These are phyloP conservation scores for Fusarium sororula DNA, from an alignment of 2,329 filamentous ascomycete genomes.

Conservation along the genomic window DNA sequence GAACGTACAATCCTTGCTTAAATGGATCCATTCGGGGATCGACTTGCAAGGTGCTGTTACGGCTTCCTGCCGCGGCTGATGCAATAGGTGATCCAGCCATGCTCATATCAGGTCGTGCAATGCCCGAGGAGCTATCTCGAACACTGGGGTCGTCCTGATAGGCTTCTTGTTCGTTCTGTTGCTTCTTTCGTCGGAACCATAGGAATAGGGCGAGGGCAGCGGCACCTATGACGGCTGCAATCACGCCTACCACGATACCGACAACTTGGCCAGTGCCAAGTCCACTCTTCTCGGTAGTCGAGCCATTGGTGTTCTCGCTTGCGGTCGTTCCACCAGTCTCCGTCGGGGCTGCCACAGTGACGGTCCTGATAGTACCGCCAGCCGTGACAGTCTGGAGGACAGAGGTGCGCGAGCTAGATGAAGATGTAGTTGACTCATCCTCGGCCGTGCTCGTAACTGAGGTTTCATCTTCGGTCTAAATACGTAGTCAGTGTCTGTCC, in stretches of 20 bases:
- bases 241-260: constrained; percentile 63
- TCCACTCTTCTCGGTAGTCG: constrained; percentile 33
- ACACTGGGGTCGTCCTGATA: constrained; percentile 57
- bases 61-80: constrained; percentile 53
- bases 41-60: constrained; percentile 64
- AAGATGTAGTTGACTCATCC: constrained; percentile 32
- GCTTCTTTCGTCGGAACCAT: constrained; percentile 56
- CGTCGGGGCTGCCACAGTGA: constrained; percentile 62
- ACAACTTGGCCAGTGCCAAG: constrained; percentile 60
- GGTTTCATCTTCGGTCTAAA: constrained; percentile 31
- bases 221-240: constrained; percentile 53
- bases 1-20: constrained; percentile 63
- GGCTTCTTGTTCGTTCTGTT: constrained; percentile 53
- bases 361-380: constrained; percentile 62
- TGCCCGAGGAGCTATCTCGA: constrained; percentile 61
- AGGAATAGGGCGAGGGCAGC: constrained; percentile 53
- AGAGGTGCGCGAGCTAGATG: constrained; percentile 41
- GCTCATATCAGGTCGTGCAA: constrained; percentile 56
- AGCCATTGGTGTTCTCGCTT: constrained; percentile 27
- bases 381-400: constrained; percentile 63
- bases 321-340: constrained; percentile 30
- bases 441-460: constrained; percentile 21
- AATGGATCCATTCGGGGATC: constrained; percentile 72
- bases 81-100: constrained; percentile 45
- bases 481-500: constrained; percentile 27